Evolutionary conservation across 2,329 filamentous ascomycete genomes (phyloP), one percentile per base, ranked within the genome.

Genomic region (Aspergillus latus): DNA sequence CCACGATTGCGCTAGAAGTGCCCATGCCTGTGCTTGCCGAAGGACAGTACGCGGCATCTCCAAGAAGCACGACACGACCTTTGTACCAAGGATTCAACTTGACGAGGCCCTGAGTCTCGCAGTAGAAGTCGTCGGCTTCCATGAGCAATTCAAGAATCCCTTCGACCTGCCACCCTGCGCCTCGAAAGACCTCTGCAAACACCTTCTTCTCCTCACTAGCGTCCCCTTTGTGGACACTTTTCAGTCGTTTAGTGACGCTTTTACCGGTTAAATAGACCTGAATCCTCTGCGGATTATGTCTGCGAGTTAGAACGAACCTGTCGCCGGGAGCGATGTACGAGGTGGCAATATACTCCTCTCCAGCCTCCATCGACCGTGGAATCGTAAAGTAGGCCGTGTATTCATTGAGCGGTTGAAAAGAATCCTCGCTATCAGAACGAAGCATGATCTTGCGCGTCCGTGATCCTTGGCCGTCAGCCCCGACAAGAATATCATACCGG

Each of bases 1-100:
- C 52, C 2, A 37, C 36, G 13, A 54, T 34, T 9, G 44, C 44
- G 32, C 48, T 44, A 26, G 34, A 48, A 9, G 52, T 54, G 1
- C 52, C 44, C n/a, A 40, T 15, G 7, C 52, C 52, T 34, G 44
- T 39, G 13, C 8, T 9, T 2, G 52, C 21, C 6, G 32, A 34
- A 15, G 52, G 30, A 8, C n/a, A 15, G 11, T 54, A 54, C 4
- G 44, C 52, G 1, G 52, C 52, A 32, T 49, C 52, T 5, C 44
- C 44, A n/a, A 54, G 39, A 40, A 54, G 6, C 13, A 49, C 52
- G 16, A 54, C 21, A 10, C 52, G 52, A 2, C 52, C 52, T 7
- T 32, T 48, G 15, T 9, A 43, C 3, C 48, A 13, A 13, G 10
- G 16, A 2, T 29, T 29, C 2, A 49, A n/a, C 16, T 36, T 48